phyloP scores from a whole-genome alignment of 345 rosid species.

The Linum tenue region DNA sequence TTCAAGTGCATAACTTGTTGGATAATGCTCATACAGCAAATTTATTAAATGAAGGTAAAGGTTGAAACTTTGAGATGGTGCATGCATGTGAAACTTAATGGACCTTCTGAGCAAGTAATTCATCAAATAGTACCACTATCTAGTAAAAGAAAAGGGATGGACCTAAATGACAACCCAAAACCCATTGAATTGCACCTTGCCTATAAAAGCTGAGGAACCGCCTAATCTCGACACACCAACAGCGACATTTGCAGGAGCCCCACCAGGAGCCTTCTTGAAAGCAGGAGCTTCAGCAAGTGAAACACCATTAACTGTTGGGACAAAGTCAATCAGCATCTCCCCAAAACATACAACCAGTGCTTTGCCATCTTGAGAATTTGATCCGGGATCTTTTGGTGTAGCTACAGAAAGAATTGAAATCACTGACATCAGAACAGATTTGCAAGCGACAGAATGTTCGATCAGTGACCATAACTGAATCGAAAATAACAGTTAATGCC shows the following conservation, averaged over 20 bases:
- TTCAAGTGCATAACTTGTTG: not conserved
- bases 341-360: slow-evolving; percentile 79
- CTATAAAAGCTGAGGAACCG: slow-evolving; percentile 89
- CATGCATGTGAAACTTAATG: not conserved
- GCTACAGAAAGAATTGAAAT: slow-evolving; percentile 6
- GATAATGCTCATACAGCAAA: not conserved
- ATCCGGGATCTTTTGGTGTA: slow-evolving; percentile 6
- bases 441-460: not conserved
- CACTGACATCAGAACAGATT: not conserved
- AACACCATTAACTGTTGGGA: slow-evolving; percentile 76
- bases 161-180: not conserved
- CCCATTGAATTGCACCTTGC: slow-evolving; percentile 55
- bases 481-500: not conserved
- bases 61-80: too few relatives aligned
- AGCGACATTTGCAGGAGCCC: slow-evolving; percentile 99
- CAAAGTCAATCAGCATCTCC: slow-evolving; percentile 93
- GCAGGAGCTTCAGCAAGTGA: slow-evolving; percentile 95
- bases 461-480: not conserved
- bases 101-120: not conserved
- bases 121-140: slow-evolving; percentile 1
- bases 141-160: not conserved
- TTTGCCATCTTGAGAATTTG: slow-evolving; percentile 5
- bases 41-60: too few relatives aligned
- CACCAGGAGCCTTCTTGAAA: slow-evolving; percentile 94
- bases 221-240: slow-evolving; percentile 83